Evolutionary conservation across 495 filamentous ascomycete genomes (phyloP).

Genomic region (Penicillium lagena): DNA sequence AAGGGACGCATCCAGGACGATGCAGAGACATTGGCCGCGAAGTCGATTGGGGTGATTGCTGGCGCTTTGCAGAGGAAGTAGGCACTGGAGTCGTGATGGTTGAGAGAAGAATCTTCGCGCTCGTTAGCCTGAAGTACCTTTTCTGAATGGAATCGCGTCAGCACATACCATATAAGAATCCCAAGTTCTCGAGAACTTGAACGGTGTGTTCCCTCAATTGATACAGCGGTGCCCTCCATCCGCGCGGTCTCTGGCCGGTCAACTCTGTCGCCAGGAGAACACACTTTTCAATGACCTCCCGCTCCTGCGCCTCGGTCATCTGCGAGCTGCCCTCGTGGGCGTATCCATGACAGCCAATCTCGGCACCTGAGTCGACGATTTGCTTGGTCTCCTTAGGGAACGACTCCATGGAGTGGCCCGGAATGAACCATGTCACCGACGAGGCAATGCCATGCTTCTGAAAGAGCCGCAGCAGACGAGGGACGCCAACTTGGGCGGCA

Average conservation of each 20-base stretch:
- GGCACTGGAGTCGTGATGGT: slow-evolving; percentile 47
- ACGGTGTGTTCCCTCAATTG: slow-evolving; percentile 50
- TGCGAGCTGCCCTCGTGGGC: slow-evolving; percentile 52
- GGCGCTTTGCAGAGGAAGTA: slow-evolving; percentile 45
- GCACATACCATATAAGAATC: slow-evolving; percentile 45
- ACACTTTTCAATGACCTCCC: slow-evolving; percentile 49
- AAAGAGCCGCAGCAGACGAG: slow-evolving; percentile 52
- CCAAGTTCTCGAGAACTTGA: slow-evolving; percentile 45
- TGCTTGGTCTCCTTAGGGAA: slow-evolving; percentile 48
- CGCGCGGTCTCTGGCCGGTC: slow-evolving; percentile 46
- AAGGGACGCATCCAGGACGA: slow-evolving; percentile 51
- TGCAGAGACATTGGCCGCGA: slow-evolving; percentile 31
- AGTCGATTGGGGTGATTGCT: slow-evolving; percentile 45
- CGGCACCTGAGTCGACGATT: slow-evolving; percentile 50
- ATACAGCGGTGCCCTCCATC: slow-evolving; percentile 55
- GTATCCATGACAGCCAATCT: slow-evolving; percentile 58
- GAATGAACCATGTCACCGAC: slow-evolving; percentile 59
- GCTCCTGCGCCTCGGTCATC: slow-evolving; percentile 51
- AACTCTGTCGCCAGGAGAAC: slow-evolving; percentile 41
- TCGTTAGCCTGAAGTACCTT: not conserved
- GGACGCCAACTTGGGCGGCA: slow-evolving; percentile 52
- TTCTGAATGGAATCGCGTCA: not conserved
- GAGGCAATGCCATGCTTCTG: slow-evolving; percentile 42
- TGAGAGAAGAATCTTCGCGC: slow-evolving; percentile 41
- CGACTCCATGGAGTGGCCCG: slow-evolving; percentile 55